Base-by-base conservation (phyloP, 768 basidiomycete species). In the Rhizopogon vinicolor region DNA sequence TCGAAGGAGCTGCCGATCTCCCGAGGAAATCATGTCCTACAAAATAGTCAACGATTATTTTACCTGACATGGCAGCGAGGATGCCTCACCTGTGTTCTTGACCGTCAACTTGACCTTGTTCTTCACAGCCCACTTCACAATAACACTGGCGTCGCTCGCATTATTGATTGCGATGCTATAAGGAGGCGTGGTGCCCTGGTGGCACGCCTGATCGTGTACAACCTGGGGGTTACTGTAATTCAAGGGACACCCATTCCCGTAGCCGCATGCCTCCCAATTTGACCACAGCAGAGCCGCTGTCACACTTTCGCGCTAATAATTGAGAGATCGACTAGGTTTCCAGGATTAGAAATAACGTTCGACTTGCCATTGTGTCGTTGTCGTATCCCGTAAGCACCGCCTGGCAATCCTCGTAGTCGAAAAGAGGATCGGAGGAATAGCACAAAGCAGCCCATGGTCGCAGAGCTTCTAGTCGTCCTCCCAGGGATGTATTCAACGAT, bases 231-330 rank as follows among this genome's bases (percentile, higher is more conserved):
- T 19, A 25, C 28, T 33, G 35, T 58, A 60, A 28, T 67, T 58
- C 19, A 67, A 31, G n/a, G 58, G 46, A 25, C 65, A 66, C 2
- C 58, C 65, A 31, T 58, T 40, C 4, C 10, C 48, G 10, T 56
- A 67, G 14, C 54, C 44, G 33, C 65, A 66, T 2, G 58, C 33
- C 44, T 67, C 65, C 60, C 60, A 67, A 52, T 66, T 66, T 13
- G 54, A 0, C 65, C 59, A 66, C 14, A 66, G 42, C 9, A 67
- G 59, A 3, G 65, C 63, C 0, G 63, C 28, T 1, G 65, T 37
- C 12, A 44, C 41, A 5, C 52, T 54, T 58, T 60, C 65, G 25
- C 65, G 65, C 65, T 66, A 28, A 3, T 1, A 16, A 16, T 10
- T 6, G 37, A 28, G 42, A 19, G 31, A 12, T 41, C 33, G n/a